Percentiles rank a stretch among this genome's conserved stretches.
phyloP scores from a whole-genome alignment of 2,329 filamentous ascomycete species.

The Clathrospora elynae region DNA sequence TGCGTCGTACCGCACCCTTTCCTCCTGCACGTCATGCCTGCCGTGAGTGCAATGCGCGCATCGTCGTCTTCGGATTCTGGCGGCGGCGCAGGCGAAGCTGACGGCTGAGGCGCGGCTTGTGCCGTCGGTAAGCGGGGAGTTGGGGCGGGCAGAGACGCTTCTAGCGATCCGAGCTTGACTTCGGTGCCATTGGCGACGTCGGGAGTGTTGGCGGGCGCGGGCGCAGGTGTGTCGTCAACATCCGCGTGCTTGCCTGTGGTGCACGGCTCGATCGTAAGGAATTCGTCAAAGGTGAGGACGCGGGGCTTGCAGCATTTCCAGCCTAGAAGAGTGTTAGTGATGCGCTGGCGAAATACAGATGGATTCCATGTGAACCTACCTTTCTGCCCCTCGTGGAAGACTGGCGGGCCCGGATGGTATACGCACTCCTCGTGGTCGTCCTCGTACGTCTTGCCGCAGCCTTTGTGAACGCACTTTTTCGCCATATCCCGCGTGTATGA shows the following conservation, averaged over 20 bases:
- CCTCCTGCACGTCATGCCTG: constrained; percentile 77
- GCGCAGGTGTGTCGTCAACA: constrained; percentile 71
- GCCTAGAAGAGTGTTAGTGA: constrained; percentile 64
- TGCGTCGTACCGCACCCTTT: constrained; percentile 74
- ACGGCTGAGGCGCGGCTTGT: constrained; percentile 32
- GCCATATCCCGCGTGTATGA: constrained; percentile 57
- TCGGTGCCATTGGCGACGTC: constrained; percentile 49
- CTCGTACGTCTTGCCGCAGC: constrained; percentile 86
- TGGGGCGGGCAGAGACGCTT: constrained; percentile 40
- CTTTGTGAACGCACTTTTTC: constrained; percentile 93
- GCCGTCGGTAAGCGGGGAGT: constrained; percentile 42
- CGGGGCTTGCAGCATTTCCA: constrained; percentile 99
- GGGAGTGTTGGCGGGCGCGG: constrained; percentile 55
- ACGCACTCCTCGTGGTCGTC: constrained; percentile 81
- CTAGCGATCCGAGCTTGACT: constrained; percentile 40
- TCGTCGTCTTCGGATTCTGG: constrained; percentile 81
- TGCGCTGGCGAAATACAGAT: constrained; percentile 1
- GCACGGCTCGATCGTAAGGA: constrained; percentile 89
- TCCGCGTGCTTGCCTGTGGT: constrained; percentile 91
- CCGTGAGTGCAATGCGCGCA: constrained; percentile 70
- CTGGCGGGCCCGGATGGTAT: constrained; percentile 91
- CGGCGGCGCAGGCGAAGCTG: constrained; percentile 42
- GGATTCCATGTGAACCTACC: constrained; percentile 58
- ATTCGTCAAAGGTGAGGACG: constrained; percentile 97
- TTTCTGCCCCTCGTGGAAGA: constrained; percentile 97